phyloP scores from a whole-genome alignment of 768 basidiomycete genomes.

The Ramaria rubella region DNA sequence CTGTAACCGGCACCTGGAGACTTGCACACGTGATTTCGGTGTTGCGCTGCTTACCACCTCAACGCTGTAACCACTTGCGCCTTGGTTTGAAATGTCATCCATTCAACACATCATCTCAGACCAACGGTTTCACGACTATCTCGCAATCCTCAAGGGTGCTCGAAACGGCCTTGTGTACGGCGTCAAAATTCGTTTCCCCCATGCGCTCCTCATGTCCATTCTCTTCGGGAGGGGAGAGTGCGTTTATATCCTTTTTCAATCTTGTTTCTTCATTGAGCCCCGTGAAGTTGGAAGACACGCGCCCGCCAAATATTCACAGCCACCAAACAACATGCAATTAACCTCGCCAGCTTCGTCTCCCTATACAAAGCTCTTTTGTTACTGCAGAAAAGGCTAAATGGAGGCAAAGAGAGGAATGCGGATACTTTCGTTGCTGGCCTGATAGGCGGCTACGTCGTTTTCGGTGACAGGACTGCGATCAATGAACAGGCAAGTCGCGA shows the following conservation, averaged over 20 bases:
- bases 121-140: constrained; percentile 81
- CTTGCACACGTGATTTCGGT: no score
- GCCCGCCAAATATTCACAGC: constrained; percentile 65
- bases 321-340: constrained; percentile 85
- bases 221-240: constrained; percentile 90
- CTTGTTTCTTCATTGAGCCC: no score
- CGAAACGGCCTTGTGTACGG: constrained; percentile 88
- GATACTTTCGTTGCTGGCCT: constrained; percentile 94
- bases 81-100: no score
- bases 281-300: constrained; percentile 68
- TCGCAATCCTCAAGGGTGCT: constrained; percentile 91
- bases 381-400: constrained; percentile 72
- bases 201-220: constrained; percentile 94
- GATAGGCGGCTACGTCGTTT: constrained; percentile 84
- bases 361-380: constrained; percentile 85
- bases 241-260: constrained; percentile 29
- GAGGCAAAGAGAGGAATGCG: constrained; percentile 69
- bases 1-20: no score
- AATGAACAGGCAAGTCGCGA: constrained; percentile 74
- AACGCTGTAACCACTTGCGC: no score
- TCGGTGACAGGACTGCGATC: constrained; percentile 79
- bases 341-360: constrained; percentile 90
- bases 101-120: constrained; percentile 40
- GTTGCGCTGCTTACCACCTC: no score
- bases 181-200: constrained; percentile 88